Conservation (phyloP, 2,329 filamentous ascomycete species). For the Cercospora brassicicola region DNA sequence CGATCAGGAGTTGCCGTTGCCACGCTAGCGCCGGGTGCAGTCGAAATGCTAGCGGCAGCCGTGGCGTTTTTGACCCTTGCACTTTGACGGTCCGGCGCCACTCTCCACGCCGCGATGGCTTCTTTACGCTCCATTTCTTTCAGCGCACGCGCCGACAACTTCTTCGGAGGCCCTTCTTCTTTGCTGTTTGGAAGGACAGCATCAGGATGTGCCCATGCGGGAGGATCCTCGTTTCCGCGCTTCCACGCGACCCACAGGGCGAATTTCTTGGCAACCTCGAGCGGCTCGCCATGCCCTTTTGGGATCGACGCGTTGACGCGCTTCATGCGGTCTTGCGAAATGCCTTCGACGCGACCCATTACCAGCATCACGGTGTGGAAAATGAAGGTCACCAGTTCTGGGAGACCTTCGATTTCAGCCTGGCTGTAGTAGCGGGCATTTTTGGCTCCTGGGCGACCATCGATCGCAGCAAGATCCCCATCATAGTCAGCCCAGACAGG, state of each 20-base stretch:
- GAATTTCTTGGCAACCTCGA: slow-evolving; percentile 61
- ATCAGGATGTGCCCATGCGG: slow-evolving; percentile 62
- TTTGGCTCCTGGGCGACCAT: slow-evolving; percentile 51
- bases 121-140: slow-evolving; percentile 58
- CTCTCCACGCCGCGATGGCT: slow-evolving; percentile 46
- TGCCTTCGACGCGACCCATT: slow-evolving; percentile 60
- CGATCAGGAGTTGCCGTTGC: slow-evolving; percentile 27
- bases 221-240: slow-evolving; percentile 62
- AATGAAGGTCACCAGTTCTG: slow-evolving; percentile 61
- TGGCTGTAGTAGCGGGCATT: slow-evolving; percentile 63
- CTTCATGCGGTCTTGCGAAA: slow-evolving; percentile 59
- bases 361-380: slow-evolving; percentile 64
- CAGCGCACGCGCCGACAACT: slow-evolving; percentile 55
- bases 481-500: slow-evolving; percentile 62
- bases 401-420: slow-evolving; percentile 61
- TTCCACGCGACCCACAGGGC: slow-evolving; percentile 69
- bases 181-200: slow-evolving; percentile 54
- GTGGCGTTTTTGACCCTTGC: slow-evolving; percentile 39
- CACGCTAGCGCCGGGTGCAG: slow-evolving; percentile 24
- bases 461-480: slow-evolving; percentile 51
- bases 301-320: slow-evolving; percentile 64
- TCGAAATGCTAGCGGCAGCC: slow-evolving; percentile 18
- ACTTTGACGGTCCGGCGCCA: slow-evolving; percentile 49
- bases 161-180: slow-evolving; percentile 53
- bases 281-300: slow-evolving; percentile 60